Percentiles rank a stretch among this genome's conserved stretches.
phyloP scores from a whole-genome alignment of 1,284 basidiomycete genomes.

The Leccinum pachyderme region DNA sequence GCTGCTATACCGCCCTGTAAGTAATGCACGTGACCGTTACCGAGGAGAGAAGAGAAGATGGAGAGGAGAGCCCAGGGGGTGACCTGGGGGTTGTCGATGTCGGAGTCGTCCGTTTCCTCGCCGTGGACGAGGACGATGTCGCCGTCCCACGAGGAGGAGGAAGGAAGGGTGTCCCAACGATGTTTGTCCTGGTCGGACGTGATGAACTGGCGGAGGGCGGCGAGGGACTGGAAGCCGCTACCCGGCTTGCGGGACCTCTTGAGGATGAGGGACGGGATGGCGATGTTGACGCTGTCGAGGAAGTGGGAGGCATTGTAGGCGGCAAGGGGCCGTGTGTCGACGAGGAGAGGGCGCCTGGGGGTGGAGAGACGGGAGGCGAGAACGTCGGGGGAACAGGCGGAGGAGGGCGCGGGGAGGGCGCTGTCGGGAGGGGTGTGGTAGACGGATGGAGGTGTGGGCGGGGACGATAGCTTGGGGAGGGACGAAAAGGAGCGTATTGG shows the following conservation, averaged over 20 bases:
- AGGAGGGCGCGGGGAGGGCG: slow-evolving; percentile 13
- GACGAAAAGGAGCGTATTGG: slow-evolving; percentile 61
- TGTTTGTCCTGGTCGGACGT: slow-evolving; percentile 70
- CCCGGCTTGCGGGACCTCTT: slow-evolving; percentile 75
- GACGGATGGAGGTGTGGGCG: slow-evolving; percentile 43
- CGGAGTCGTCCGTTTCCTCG: slow-evolving; percentile 67
- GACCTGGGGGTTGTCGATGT: slow-evolving; percentile 51
- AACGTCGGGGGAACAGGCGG: slow-evolving; percentile 42
- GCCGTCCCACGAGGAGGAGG: slow-evolving; percentile 64
- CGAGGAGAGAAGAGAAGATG: slow-evolving; percentile 54
- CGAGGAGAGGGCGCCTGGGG: slow-evolving; percentile 60
- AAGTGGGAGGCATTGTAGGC: slow-evolving; percentile 65
- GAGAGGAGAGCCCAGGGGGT: slow-evolving; percentile 67
- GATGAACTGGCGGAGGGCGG: slow-evolving; percentile 71
- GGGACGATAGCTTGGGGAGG: slow-evolving; percentile 38
- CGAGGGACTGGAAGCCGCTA: slow-evolving; percentile 60
- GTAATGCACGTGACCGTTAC: slow-evolving; percentile 55
- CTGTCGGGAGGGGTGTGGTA: slow-evolving; percentile 49
- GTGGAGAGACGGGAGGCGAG: slow-evolving; percentile 52
- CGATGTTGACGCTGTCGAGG: slow-evolving; percentile 70
- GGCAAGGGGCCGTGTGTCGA: slow-evolving; percentile 75
- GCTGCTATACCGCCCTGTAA: slow-evolving; percentile 66
- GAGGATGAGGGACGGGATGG: slow-evolving; percentile 82
- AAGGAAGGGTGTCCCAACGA: slow-evolving; percentile 52
- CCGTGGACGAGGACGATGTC: slow-evolving; percentile 67